These are phyloP conservation scores for Escallonia rubra DNA, from an alignment of 129 eudicot species.

Conservation along the genomic window DNA sequence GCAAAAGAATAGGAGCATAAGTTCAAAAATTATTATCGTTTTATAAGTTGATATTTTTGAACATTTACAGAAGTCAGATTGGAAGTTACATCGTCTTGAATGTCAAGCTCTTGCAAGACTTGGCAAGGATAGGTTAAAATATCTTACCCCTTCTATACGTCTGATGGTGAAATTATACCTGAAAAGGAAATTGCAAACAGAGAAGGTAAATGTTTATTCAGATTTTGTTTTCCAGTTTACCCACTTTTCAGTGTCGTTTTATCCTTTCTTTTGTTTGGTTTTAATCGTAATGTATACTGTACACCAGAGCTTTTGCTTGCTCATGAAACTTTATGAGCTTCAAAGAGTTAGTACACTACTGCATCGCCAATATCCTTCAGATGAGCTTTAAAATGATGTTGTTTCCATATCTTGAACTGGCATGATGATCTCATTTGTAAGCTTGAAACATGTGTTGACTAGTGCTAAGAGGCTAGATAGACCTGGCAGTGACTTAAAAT, in stretches of 20 bases:
- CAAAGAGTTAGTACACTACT: no score
- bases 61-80: conserved; percentile 66
- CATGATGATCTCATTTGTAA: no score
- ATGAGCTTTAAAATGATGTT: no score
- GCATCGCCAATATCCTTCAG: no score
- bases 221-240: not conserved
- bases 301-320: not conserved
- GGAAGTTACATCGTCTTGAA: conserved; percentile 85
- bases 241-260: not conserved
- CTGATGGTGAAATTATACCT: conserved; percentile 80
- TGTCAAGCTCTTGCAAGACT: conserved; percentile 64
- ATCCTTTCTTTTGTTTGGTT: not conserved
- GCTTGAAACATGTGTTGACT: not conserved
- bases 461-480: no score
- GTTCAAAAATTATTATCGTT: no score
- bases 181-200: conserved; percentile 53
- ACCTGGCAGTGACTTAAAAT: no score
- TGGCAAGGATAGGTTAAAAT: conserved; percentile 58
- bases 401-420: no score
- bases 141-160: conserved; percentile 79
- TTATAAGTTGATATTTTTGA: not conserved
- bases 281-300: not conserved
- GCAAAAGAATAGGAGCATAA: no score
- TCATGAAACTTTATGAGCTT: no score
- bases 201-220: conserved; percentile 46